Percentiles rank a stretch among this genome's conserved stretches.
phyloP scores from a whole-genome alignment of 2,329 filamentous ascomycete genomes.

The Colletotrichum somersetense region DNA sequence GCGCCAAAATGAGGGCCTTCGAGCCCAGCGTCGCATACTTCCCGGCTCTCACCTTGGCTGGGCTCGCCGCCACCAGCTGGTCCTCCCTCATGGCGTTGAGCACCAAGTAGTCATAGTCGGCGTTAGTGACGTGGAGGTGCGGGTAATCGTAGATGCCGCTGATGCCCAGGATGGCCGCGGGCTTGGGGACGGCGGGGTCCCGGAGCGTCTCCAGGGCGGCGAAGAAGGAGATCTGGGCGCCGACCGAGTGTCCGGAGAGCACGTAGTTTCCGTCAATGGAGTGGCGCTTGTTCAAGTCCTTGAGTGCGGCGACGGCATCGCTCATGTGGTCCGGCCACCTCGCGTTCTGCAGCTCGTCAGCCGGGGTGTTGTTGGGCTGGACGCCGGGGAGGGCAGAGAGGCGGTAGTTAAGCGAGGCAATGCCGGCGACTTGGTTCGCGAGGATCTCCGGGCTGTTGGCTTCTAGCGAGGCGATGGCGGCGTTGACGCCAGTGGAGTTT shows the following conservation, averaged over 20 bases:
- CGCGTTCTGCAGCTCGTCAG: conserved; percentile 27
- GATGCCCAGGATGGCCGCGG: conserved; percentile 68
- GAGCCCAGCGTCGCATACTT: conserved; percentile 8
- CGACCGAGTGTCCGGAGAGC: conserved; percentile 35
- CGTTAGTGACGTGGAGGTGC: conserved; percentile 61
- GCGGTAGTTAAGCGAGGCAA: conserved; percentile 32
- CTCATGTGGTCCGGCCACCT: conserved; percentile 33
- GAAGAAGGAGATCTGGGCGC: conserved; percentile 31
- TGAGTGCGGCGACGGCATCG: conserved; percentile 27
- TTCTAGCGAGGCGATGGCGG: conserved; percentile 26
- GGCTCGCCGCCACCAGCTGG: conserved; percentile 61
- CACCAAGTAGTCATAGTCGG: conserved; percentile 70
- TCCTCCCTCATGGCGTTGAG: conserved; percentile 70
- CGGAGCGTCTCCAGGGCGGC: conserved; percentile 12
- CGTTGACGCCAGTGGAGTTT: conserved; percentile 23
- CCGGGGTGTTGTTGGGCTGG: conserved; percentile 29
- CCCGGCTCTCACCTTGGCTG: conserved; percentile 55
- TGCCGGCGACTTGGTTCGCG: conserved; percentile 12
- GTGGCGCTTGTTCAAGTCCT: conserved; percentile 22
- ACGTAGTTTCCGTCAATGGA: conserved; percentile 26
- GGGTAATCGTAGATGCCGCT: conserved; percentile 76
- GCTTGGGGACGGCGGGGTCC: conserved; percentile 45
- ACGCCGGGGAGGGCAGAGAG: conserved; percentile 34
- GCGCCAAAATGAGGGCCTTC: conserved; percentile 22
- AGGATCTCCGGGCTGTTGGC: conserved; percentile 18